Conservation (phyloP, 73 alveolate genomes). For the Tetrahymena malaccensis region DNA sequence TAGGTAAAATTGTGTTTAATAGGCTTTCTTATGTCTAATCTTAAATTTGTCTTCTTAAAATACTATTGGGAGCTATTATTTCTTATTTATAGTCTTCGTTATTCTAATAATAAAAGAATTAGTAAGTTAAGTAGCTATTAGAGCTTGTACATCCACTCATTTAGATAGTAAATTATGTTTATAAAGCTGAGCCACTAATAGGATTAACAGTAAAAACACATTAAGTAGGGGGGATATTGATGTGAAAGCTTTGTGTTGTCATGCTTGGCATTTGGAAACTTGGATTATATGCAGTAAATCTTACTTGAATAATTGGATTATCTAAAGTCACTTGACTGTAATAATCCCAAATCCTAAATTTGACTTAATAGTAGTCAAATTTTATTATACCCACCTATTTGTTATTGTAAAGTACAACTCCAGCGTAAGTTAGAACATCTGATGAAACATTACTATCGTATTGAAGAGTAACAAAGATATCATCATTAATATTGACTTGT, state of each 20-base stretch:
- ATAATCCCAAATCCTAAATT: background rate
- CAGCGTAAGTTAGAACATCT: background rate
- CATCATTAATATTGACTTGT: background rate
- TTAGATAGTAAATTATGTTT: background rate
- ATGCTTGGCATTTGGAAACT: background rate
- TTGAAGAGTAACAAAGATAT: background rate
- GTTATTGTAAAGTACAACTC: background rate
- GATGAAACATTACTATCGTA: background rate
- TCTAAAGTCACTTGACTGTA: background rate
- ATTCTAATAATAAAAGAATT: background rate
- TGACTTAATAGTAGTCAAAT: background rate
- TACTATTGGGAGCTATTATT: background rate
- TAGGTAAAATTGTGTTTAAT: background rate
- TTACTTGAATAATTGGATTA: background rate
- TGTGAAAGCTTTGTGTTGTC: background rate
- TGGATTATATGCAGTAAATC: background rate
- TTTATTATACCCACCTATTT: background rate
- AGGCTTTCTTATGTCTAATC: background rate
- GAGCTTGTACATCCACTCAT: background rate
- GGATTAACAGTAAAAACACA: background rate
- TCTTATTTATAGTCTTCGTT: background rate
- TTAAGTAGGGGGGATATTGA: background rate
- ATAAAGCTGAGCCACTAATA: background rate
- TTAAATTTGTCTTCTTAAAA: background rate
- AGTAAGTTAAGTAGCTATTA: background rate